These are phyloP conservation scores for Arctium minus DNA, from an alignment of 129 eudicot species.

Conservation along the genomic window DNA sequence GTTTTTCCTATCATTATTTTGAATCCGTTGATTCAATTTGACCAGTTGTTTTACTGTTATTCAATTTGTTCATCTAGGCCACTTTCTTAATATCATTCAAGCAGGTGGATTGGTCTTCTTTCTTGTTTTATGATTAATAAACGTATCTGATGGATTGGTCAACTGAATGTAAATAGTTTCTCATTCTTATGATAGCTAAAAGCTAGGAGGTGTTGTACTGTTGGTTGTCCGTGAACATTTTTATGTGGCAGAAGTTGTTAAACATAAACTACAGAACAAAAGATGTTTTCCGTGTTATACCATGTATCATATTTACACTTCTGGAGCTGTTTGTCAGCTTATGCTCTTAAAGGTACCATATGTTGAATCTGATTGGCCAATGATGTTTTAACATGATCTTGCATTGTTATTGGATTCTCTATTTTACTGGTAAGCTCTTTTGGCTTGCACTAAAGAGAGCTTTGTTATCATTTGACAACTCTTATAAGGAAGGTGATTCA, in stretches of 20 bases:
- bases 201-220: neutral
- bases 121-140: neutral
- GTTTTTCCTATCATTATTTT: too few relatives aligned
- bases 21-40: neutral
- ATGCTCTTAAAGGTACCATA: neutral
- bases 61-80: neutral
- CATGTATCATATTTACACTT: too few relatives aligned
- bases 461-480: too few relatives aligned
- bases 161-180: neutral
- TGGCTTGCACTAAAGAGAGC: too few relatives aligned
- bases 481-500: too few relatives aligned
- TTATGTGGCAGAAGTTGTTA: neutral
- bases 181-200: neutral
- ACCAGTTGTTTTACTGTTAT: neutral
- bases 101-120: neutral
- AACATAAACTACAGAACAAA: neutral
- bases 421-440: too few relatives aligned
- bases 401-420: too few relatives aligned
- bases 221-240: neutral
- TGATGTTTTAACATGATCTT: too few relatives aligned
- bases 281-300: neutral
- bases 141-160: neutral
- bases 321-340: neutral
- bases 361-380: too few relatives aligned
- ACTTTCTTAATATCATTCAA: neutral